Conservation (phyloP, 169 alveolate species). For the Cryptosporidium ubiquitum region DNA sequence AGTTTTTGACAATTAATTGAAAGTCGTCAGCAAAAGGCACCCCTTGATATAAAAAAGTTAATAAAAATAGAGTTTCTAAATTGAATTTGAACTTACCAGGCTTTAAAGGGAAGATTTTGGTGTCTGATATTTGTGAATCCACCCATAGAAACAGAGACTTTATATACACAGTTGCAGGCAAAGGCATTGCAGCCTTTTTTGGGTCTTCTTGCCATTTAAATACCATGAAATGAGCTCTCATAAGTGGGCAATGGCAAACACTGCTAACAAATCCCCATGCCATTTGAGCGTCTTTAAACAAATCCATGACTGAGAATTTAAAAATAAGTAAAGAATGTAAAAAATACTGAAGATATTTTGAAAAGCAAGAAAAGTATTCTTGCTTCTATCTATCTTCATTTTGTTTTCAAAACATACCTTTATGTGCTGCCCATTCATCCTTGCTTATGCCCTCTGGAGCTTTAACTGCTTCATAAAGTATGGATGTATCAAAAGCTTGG, state of each 20-base stretch:
- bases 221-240: conserved; percentile 75
- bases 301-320: conserved; percentile 31
- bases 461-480: conserved; percentile 47
- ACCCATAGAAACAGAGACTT: conserved; percentile 67
- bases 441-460: conserved; percentile 20
- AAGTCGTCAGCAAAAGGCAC: conserved; percentile 55
- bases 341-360: not conserved
- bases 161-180: conserved; percentile 68
- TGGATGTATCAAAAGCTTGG: conserved; percentile 39
- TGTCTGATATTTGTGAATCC: conserved; percentile 59
- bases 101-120: conserved; percentile 69
- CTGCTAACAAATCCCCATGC: conserved; percentile 75
- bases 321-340: not conserved
- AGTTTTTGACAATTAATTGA: conserved; percentile 39
- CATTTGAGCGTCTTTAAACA: conserved; percentile 67
- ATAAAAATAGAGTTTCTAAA: not conserved
- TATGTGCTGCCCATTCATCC: conserved; percentile 68
- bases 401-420: conserved; percentile 41
- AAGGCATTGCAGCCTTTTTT: conserved; percentile 63
- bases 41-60: not conserved
- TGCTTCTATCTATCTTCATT: not conserved
- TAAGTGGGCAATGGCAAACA: conserved; percentile 66
- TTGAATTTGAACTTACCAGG: conserved; percentile 50
- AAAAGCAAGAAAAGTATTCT: not conserved
- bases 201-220: conserved; percentile 75